Conservation (phyloP, 768 basidiomycete species). For the Russula abietina region DNA sequence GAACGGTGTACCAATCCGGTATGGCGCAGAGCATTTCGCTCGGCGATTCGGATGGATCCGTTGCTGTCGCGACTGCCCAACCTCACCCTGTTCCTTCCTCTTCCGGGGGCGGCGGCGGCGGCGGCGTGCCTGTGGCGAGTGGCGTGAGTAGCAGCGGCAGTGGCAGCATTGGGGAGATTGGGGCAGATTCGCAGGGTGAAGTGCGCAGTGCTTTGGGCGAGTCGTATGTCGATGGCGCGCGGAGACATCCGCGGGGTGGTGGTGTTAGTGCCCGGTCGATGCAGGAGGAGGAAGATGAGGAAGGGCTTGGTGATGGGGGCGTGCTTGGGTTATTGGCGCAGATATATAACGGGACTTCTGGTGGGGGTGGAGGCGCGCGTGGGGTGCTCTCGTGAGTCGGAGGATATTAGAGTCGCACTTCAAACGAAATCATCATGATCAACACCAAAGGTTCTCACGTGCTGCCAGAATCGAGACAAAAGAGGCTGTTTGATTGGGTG, state of each 20-base stretch:
- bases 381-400: constrained; percentile 10
- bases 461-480: too few relatives aligned
- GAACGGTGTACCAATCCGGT: constrained; percentile 39
- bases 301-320: constrained; percentile 70
- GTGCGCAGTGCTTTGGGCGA: constrained; percentile 60
- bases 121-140: background rate
- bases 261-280: constrained; percentile 24
- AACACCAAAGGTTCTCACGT: too few relatives aligned
- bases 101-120: background rate
- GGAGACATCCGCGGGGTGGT: constrained; percentile 36
- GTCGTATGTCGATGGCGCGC: constrained; percentile 68
- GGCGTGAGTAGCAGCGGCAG: constrained; percentile 20
- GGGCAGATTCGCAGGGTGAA: constrained; percentile 43
- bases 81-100: too few relatives aligned
- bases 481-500: too few relatives aligned
- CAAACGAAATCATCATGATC: too few relatives aligned
- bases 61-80: constrained; percentile 25
- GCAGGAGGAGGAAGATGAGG: constrained; percentile 38
- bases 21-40: constrained; percentile 68
- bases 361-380: constrained; percentile 5
- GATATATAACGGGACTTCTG: constrained; percentile 62
- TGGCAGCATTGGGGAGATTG: constrained; percentile 16
- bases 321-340: constrained; percentile 81
- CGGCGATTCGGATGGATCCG: constrained; percentile 68
- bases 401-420: background rate